phyloP scores from a whole-genome alignment of 768 basidiomycete genomes.

The Suillus weaverae region DNA sequence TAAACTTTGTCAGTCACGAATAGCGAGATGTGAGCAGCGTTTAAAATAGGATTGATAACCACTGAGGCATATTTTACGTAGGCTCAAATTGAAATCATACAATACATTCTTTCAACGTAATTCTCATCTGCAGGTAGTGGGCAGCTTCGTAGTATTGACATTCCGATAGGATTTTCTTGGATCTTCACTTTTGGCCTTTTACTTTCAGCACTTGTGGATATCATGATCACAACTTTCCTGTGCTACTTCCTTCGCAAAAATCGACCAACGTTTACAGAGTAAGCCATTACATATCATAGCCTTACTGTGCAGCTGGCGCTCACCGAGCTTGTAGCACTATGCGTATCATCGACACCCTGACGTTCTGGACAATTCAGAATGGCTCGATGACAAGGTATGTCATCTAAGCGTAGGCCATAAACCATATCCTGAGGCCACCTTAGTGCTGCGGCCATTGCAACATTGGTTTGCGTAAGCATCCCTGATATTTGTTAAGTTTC shows the following conservation, averaged over 20 bases:
- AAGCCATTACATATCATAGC: conserved; percentile 6
- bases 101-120: conserved; percentile 5
- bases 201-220: conserved; percentile 46
- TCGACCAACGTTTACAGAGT: conserved; percentile 39
- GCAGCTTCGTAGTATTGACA: not conserved
- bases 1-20: conserved; percentile 19
- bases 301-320: not conserved
- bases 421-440: not conserved
- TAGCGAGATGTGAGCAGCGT: conserved; percentile 20
- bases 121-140: conserved; percentile 11
- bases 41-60: not conserved
- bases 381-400: conserved; percentile 25
- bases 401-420: not conserved
- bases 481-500: not conserved
- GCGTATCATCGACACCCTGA: conserved; percentile 22
- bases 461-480: conserved; percentile 21
- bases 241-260: conserved; percentile 42
- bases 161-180: conserved; percentile 13
- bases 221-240: conserved; percentile 45
- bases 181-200: conserved; percentile 46
- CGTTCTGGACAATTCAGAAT: conserved; percentile 23
- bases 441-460: conserved; percentile 17
- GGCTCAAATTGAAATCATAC: conserved; percentile 16
- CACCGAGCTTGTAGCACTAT: conserved; percentile 15
- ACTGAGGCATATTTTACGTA: not conserved